Base-by-base conservation (phyloP, 306 rosid genomes). In the Cicer bijugum region DNA sequence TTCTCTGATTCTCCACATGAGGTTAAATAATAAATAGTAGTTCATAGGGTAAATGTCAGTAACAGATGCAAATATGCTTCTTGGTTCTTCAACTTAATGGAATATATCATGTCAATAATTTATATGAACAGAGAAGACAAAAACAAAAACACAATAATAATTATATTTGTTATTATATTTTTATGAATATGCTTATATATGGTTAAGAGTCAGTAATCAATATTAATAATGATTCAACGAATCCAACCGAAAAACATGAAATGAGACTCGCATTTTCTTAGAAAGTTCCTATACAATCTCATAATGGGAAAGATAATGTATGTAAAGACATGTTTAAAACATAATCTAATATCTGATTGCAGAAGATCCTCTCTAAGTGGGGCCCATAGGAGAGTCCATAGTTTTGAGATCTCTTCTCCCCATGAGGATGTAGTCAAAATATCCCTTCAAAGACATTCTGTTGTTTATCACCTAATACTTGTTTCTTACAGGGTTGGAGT, bases 391-490 rank as follows among this genome's bases (percentile, higher is more conserved):
- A 63, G 72, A 38, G 45, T 73, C 80, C 42, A 10, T 42, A 74
- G 38, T 53, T 58, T 59, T 79, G 38, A 66, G 56, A 59, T 53
- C 14, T 79, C 56, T 71, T 35, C 38, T 75, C 8, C 38, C 57
- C 89, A 71, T 65, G 90, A 73, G 86, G 33, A 59, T 47, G 64
- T 78, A 50, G 67, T 82, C 52, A 69, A 81, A 23, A 42, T 42
- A 74, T 78, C 63, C 74, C 70, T 79, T 75, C 72, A 68, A 79
- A 78, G 82, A 82, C 89, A 83, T 82, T 86, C 77, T 84, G 65
- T 78, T 66, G 69, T 61, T 72, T 71, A 79, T 60, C 70, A 81
- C 62, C n/a, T 73, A 62, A 56, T 76, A 46, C 56, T 38, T 45
- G 64, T 67, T 67, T 57, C 28, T 44, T 14, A 48, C 9, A 38